These are phyloP conservation scores for Ochromonas danica DNA, from an alignment of 108 stramenopile genomes.

Conservation along the genomic window DNA sequence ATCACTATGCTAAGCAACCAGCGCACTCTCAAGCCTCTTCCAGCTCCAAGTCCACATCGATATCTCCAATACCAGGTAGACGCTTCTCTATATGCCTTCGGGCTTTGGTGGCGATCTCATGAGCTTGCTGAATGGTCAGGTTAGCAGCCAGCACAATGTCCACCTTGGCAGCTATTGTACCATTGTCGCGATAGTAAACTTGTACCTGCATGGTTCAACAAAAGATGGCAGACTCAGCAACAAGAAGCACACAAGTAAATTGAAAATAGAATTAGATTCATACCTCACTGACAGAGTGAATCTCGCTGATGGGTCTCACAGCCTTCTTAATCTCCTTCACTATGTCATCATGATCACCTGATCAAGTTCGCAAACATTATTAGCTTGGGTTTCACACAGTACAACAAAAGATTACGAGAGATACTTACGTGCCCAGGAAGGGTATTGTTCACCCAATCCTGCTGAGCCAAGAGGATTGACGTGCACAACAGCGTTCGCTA, in stretches of 20 bases:
- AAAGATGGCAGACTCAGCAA: too few species aligned
- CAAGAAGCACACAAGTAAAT: too few species aligned
- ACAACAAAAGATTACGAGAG: too few species aligned
- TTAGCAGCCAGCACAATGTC: slow-evolving; percentile 6
- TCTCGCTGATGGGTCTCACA: background rate
- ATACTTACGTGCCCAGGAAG: slow-evolving; percentile 5
- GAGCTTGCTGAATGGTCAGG: slow-evolving; percentile 22
- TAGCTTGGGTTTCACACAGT: too few species aligned
- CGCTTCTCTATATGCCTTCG: background rate
- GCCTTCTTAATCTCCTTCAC: background rate
- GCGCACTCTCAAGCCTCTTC: background rate
- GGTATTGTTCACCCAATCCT: slow-evolving; percentile 21
- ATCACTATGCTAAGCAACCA: too few species aligned
- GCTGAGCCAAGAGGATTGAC: slow-evolving; percentile 19
- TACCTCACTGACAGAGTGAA: background rate
- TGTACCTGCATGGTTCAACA: too few species aligned
- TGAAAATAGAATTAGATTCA: too few species aligned
- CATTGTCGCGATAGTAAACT: slow-evolving; percentile 24
- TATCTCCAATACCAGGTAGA: background rate
- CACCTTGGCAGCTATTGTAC: slow-evolving; percentile 23
- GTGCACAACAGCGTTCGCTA: slow-evolving; percentile 19
- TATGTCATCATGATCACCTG: slow-evolving; percentile 4
- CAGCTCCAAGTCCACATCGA: slow-evolving; percentile 16
- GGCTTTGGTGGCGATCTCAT: background rate
- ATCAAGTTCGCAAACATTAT: too few species aligned